phyloP scores from a whole-genome alignment of 345 rosid genomes.

The Arabis alpina region DNA sequence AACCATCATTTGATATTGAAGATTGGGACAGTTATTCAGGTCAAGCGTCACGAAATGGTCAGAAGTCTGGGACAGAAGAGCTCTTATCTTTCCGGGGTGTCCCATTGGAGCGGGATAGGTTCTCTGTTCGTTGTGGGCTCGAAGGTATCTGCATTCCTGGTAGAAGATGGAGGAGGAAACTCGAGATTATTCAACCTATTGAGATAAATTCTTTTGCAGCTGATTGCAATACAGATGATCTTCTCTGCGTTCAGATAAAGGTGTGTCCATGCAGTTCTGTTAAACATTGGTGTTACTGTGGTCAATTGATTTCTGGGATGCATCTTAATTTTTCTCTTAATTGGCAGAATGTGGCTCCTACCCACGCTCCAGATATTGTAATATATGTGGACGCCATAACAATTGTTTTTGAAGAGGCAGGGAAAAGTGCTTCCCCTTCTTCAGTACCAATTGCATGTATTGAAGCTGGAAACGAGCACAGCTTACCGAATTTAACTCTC shows the following conservation, averaged over 20 bases:
- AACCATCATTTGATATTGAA: constrained; percentile 75
- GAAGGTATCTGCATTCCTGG: constrained; percentile 94
- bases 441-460: constrained; percentile 91
- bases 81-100: constrained; percentile 90
- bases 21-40: constrained; percentile 72
- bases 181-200: constrained; percentile 89
- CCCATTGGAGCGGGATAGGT: constrained; percentile 81
- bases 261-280: constrained; percentile 45
- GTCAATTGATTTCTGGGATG: constrained; percentile 15
- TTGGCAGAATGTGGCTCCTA: constrained; percentile 89
- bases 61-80: constrained; percentile 59
- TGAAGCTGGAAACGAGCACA: constrained; percentile 84
- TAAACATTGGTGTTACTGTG: constrained; percentile 17
- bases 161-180: constrained; percentile 92
- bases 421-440: constrained; percentile 69
- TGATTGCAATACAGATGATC: constrained; percentile 92
- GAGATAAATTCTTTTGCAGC: constrained; percentile 82
- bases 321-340: constrained; percentile 16
- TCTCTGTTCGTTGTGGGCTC: constrained; percentile 93
- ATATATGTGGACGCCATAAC: constrained; percentile 87
- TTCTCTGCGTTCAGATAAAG: constrained; percentile 96
- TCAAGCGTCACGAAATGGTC: constrained; percentile 52
- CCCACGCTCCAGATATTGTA: constrained; percentile 68
- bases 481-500: constrained; percentile 89
- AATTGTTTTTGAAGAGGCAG: constrained; percentile 83